Evolutionary conservation across 805 yeast genomes (phyloP).

Genomic region (Pichia kluyveri): DNA sequence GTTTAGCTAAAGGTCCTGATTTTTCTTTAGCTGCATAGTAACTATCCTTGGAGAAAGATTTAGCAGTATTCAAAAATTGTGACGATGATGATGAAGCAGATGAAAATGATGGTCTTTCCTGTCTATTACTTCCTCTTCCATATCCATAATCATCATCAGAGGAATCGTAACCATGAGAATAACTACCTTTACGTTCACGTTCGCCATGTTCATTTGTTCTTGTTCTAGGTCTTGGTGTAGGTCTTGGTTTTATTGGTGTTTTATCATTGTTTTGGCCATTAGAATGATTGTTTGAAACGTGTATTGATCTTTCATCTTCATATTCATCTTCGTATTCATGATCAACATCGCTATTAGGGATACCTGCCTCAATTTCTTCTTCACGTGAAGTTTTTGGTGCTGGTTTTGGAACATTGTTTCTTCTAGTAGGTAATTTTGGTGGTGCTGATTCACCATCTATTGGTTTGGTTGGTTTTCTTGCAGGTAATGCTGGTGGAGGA

Average conservation of each 20-base stretch:
- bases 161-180: not conserved
- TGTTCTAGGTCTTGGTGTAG: not conserved
- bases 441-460: not conserved
- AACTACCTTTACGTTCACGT: not conserved
- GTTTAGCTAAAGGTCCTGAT: constrained; percentile 8
- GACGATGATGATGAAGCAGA: constrained; percentile 1
- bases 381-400: not conserved
- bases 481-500: not conserved
- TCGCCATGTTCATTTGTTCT: not conserved
- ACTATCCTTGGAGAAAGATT: constrained; percentile 8
- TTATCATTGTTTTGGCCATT: too few relatives aligned
- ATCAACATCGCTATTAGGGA: not conserved
- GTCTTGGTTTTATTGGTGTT: too few relatives aligned
- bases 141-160: constrained; percentile 3
- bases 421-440: constrained; percentile 5
- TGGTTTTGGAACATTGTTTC: not conserved
- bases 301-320: not conserved
- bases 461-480: not conserved
- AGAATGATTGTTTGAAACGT: not conserved
- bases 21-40: constrained; percentile 8
- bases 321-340: constrained; percentile 1
- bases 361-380: not conserved
- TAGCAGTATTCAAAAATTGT: constrained; percentile 6
- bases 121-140: not conserved
- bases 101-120: not conserved